These are phyloP conservation scores for Zangia roseola DNA, from an alignment of 768 basidiomycete genomes.

Conservation along the genomic window DNA sequence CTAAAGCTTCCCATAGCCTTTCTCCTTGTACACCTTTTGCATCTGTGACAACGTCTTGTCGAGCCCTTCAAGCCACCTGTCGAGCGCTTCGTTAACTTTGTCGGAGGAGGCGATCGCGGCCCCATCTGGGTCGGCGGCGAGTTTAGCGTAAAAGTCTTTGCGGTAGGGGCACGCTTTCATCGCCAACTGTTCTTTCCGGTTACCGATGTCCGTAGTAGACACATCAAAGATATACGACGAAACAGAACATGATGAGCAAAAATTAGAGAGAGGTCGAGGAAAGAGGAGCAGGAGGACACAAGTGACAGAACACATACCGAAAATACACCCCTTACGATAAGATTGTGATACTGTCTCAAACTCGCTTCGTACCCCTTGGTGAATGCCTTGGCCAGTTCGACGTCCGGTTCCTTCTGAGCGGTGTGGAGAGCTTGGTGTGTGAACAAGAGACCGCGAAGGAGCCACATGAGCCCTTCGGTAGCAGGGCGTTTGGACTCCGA, in stretches of 20 bases:
- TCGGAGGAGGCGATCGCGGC: conserved; percentile 42
- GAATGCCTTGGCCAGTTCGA: conserved; percentile 68
- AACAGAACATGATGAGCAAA: neutral
- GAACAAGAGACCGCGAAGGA: conserved; percentile 88
- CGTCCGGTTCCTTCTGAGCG: conserved; percentile 59
- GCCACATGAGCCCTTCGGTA: conserved; percentile 92
- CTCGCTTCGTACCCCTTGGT: conserved; percentile 77
- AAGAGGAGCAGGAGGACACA: neutral
- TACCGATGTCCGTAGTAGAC: too few relatives aligned
- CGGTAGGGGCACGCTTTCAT: conserved; percentile 63
- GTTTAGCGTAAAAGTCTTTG: conserved; percentile 56
- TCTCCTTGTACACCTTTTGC: conserved; percentile 52
- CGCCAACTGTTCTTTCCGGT: conserved; percentile 37
- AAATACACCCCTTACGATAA: conserved; percentile 63
- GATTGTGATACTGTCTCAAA: conserved; percentile 83
- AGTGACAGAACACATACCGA: conserved; percentile 38
- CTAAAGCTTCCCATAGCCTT: conserved; percentile 46
- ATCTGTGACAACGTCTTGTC: conserved; percentile 51
- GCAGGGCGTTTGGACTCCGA: conserved; percentile 83
- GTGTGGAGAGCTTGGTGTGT: conserved; percentile 78
- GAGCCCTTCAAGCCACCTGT: conserved; percentile 60
- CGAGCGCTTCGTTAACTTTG: conserved; percentile 52
- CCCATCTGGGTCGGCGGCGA: conserved; percentile 61
- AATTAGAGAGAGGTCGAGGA: neutral
- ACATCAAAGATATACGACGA: too few relatives aligned